Conservation (phyloP, 2,329 filamentous ascomycete genomes). For the Fusarium torreyae region DNA sequence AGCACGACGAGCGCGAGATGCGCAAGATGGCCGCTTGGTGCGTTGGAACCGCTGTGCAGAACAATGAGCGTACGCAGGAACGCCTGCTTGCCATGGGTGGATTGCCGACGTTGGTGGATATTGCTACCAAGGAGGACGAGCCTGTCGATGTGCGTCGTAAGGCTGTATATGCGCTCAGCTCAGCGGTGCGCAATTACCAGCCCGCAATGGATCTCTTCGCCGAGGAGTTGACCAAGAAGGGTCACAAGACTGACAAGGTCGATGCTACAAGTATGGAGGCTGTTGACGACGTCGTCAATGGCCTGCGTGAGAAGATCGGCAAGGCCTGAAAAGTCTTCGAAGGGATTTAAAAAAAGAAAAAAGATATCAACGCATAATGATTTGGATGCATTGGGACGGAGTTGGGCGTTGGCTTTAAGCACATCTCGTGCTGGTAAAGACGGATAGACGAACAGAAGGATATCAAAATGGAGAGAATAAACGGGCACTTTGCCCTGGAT, state of each 20-base stretch:
- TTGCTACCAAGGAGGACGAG: constrained; percentile 74
- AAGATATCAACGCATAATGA: constrained; percentile 26
- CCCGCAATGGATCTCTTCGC: constrained; percentile 81
- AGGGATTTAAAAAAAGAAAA: not conserved
- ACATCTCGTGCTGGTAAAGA: constrained; percentile 13
- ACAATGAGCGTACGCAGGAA: constrained; percentile 90
- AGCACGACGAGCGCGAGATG: constrained; percentile 78
- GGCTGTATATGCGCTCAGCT: constrained; percentile 90
- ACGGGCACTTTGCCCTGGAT: constrained; percentile 36
- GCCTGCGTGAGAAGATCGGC: constrained; percentile 70
- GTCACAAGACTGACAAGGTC: constrained; percentile 72
- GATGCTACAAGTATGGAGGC: constrained; percentile 91
- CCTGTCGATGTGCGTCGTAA: constrained; percentile 81
- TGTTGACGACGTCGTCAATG: constrained; percentile 81
- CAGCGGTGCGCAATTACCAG: constrained; percentile 89
- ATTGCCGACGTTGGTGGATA: constrained; percentile 76
- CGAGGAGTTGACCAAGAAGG: constrained; percentile 70
- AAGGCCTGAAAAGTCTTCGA: constrained; percentile 41
- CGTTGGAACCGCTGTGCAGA: constrained; percentile 94
- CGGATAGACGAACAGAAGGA: constrained; percentile 15
- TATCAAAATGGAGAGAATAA: constrained; percentile 31
- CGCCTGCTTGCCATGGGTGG: constrained; percentile 74
- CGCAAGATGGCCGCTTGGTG: constrained; percentile 94
- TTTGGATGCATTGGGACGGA: constrained; percentile 55
- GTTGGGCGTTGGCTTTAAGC: constrained; percentile 51